Base-by-base conservation (phyloP, 768 basidiomycete genomes). In the Auricularia cornea region DNA sequence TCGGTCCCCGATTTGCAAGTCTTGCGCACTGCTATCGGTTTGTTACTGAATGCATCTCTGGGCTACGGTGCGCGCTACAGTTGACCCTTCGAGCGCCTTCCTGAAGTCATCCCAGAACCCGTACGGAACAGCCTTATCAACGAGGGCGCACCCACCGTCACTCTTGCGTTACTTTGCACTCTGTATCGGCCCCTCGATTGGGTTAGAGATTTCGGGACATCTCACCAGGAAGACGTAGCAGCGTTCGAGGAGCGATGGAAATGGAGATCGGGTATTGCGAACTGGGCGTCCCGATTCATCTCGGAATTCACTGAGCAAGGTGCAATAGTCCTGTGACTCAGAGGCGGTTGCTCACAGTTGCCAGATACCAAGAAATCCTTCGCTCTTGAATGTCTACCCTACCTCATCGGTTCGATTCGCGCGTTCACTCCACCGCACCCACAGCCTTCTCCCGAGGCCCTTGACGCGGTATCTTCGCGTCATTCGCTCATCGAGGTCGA, bases 11-110 rank as follows among this genome's bases (percentile, higher is more conserved):
- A 92, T 70, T 80, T 94, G 40, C 87, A 84, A 68, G 78, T 93
- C 64, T 78, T 92, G 65, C 85, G 87, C 70, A 92, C 89, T 6
- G 82, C 88, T 2, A 81, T 94, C 62, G 92, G 92, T 5, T 85
- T 88, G 28, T 79, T 94, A 18, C 74, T 94, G 59, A 94, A 94
- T 69, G 84, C 85, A 14, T 85, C 87, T 66, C 77, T 94, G 51
- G 86, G 85, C 62, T 92, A 84, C 71, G 89, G 92, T 90, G 67
- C 61, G 83, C 48, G n/a, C 59, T 26, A 44, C 64, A 60, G 48
- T 62, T 52, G 31, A 63, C 44, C 48, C 48, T 63, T 48, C 60
- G 40, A 32, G 31, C 44, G 3, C 62, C 31, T 63, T 61, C 26
- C 31, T n/a, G 64, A 4, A 32, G 18, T 31, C 3, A 18, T 44